These are phyloP conservation scores for Priceomyces haplophilus DNA, from an alignment of 805 yeast genomes.

Conservation along the genomic window DNA sequence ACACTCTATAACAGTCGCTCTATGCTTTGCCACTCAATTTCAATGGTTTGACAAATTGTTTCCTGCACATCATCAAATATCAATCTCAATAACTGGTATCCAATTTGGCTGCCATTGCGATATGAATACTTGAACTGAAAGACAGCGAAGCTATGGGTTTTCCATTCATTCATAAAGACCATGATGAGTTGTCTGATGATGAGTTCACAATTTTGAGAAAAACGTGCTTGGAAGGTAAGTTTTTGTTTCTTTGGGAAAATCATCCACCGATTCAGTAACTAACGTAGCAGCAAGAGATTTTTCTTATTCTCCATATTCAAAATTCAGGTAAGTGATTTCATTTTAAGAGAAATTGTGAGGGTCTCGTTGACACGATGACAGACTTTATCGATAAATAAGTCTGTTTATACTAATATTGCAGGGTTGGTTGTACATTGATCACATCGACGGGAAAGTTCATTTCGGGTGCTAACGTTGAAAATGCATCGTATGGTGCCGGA, in stretches of 20 bases:
- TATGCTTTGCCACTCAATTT: neutral
- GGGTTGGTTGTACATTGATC: slow-evolving; percentile 80
- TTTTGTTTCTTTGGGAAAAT: neutral
- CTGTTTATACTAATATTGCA: slow-evolving; percentile 11
- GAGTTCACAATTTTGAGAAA: slow-evolving; percentile 17
- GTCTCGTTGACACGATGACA: too few relatives aligned
- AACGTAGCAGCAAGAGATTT: slow-evolving; percentile 39
- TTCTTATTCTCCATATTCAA: slow-evolving; percentile 71
- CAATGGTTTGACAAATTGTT: neutral
- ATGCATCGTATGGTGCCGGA: slow-evolving; percentile 77
- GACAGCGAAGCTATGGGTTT: neutral
- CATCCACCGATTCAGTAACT: neutral
- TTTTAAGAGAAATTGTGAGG: neutral
- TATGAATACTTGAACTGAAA: too few relatives aligned
- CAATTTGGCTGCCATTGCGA: too few relatives aligned
- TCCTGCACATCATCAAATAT: too few relatives aligned
- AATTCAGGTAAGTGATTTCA: slow-evolving; percentile 43
- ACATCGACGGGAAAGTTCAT: slow-evolving; percentile 48
- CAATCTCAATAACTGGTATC: too few relatives aligned
- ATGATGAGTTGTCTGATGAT: slow-evolving; percentile 16
- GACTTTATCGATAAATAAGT: too few relatives aligned
- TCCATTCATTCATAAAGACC: slow-evolving; percentile 8
- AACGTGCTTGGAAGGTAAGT: slow-evolving; percentile 22
- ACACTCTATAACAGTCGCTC: neutral
- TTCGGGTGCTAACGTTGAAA: slow-evolving; percentile 87